These are phyloP conservation scores for Wickerhamomyces ciferrii DNA, from an alignment of 805 yeast species.

Conservation along the genomic window DNA sequence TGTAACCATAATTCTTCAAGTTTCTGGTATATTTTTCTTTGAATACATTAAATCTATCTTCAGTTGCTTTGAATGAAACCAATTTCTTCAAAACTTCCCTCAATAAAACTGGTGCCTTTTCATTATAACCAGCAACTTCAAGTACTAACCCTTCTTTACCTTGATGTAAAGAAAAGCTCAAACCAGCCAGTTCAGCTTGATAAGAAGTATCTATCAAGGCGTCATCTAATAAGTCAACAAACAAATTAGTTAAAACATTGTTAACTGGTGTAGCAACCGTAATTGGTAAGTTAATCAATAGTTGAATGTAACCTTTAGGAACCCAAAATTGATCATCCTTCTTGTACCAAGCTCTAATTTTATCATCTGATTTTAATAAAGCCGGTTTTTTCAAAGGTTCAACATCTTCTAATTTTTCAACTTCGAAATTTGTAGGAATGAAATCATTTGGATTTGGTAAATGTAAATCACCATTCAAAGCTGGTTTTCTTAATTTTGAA, in stretches of 20 bases:
- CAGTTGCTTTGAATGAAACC: constrained; percentile 40
- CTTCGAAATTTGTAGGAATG: constrained; percentile 73
- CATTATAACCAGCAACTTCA: constrained; percentile 74
- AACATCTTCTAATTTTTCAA: constrained; percentile 36
- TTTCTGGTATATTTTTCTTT: constrained; percentile 61
- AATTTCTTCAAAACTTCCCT: constrained; percentile 55
- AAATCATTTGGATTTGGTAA: constrained; percentile 76
- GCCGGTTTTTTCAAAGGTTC: constrained; percentile 48
- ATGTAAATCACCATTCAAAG: constrained; percentile 33
- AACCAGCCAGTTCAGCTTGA: constrained; percentile 80
- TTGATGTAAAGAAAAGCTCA: constrained; percentile 49
- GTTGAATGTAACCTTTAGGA: constrained; percentile 74
- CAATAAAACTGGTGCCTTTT: constrained; percentile 64
- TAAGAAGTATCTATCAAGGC: constrained; percentile 71
- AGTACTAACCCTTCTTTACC: constrained; percentile 70
- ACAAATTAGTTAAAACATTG: constrained; percentile 53
- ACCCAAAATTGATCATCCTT: constrained; percentile 85
- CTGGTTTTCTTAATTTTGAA: constrained; percentile 25
- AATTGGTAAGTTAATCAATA: constrained; percentile 62
- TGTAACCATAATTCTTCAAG: constrained; percentile 62
- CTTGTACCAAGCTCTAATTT: constrained; percentile 75
- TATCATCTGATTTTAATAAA: constrained; percentile 46
- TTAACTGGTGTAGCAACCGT: constrained; percentile 54
- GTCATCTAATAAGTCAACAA: constrained; percentile 70
- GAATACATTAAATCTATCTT: constrained; percentile 58